Conservation (phyloP, 1,284 basidiomycete genomes). For the Ceratorhiza oryzae-sativae region DNA sequence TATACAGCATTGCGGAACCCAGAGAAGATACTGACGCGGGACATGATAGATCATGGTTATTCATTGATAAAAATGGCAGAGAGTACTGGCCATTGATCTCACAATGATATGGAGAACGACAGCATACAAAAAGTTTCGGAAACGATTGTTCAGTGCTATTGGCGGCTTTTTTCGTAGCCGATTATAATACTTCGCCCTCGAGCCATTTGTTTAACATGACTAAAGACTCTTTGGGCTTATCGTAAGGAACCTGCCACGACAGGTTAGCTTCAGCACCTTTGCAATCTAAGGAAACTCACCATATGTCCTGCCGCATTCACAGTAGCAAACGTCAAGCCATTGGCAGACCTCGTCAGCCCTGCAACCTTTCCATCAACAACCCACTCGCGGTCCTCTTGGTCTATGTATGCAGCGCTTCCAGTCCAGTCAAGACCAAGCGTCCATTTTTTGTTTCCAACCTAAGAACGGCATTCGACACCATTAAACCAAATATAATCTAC, state of each 20-base stretch:
- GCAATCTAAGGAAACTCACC: conserved; percentile 50
- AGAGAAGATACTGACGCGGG: too few relatives aligned
- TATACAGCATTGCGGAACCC: too few relatives aligned
- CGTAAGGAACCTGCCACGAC: conserved; percentile 50
- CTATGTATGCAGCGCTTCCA: too few relatives aligned
- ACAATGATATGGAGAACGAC: too few relatives aligned
- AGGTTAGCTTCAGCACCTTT: neutral
- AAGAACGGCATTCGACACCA: neutral
- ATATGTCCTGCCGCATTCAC: conserved; percentile 69
- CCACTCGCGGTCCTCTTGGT: too few relatives aligned
- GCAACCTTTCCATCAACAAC: conserved; percentile 52
- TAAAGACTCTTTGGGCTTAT: conserved; percentile 52
- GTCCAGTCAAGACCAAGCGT: conserved; percentile 53
- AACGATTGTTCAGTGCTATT: too few relatives aligned
- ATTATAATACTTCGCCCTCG: conserved; percentile 16
- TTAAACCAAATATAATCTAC: neutral
- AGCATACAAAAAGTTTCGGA: too few relatives aligned
- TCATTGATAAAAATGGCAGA: too few relatives aligned
- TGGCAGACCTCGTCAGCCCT: conserved; percentile 64
- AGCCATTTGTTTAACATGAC: conserved; percentile 53
- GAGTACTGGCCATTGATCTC: too few relatives aligned
- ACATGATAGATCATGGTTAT: too few relatives aligned
- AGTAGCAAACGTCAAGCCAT: conserved; percentile 68
- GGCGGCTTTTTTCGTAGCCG: too few relatives aligned
- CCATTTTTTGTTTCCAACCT: conserved; percentile 53